Conservation (phyloP, 352 stramenopile genomes). For the Achlya hypogyna region DNA sequence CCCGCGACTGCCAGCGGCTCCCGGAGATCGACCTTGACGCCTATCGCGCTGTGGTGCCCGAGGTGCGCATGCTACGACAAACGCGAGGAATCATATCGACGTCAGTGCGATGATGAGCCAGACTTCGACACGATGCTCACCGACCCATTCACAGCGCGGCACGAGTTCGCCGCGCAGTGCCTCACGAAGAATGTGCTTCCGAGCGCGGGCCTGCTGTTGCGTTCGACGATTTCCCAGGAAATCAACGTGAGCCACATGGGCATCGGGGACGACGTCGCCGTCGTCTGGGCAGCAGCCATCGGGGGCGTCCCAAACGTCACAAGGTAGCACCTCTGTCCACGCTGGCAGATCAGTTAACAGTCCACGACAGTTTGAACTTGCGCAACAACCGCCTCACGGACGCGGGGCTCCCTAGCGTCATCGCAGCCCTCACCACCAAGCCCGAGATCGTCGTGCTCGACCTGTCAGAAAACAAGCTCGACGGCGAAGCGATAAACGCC, state of each 20-base stretch:
- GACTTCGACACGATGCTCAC: constrained; percentile 19
- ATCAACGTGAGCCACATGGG: constrained; percentile 74
- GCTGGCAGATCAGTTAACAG: background rate
- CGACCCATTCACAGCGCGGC: constrained; percentile 49
- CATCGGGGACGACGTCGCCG: constrained; percentile 57
- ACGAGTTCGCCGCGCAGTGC: constrained; percentile 65
- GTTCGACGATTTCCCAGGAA: constrained; percentile 62
- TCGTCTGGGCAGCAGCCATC: constrained; percentile 50
- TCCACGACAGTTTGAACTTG: constrained; percentile 47
- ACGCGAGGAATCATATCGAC: background rate
- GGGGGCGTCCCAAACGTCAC: constrained; percentile 60
- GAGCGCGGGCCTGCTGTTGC: constrained; percentile 57
- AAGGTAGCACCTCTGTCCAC: background rate
- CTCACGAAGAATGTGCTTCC: constrained; percentile 57
- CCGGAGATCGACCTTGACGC: background rate
- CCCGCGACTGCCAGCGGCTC: background rate
- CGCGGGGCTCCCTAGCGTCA: constrained; percentile 50
- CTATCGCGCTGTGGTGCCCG: background rate
- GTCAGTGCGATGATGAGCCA: background rate
- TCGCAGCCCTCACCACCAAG: constrained; percentile 58
- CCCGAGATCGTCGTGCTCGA: constrained; percentile 62
- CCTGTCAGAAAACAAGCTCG: constrained; percentile 78
- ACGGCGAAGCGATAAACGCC: constrained; percentile 37
- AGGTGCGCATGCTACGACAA: background rate
- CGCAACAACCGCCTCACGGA: constrained; percentile 79